Base-by-base conservation (phyloP, 2,329 filamentous ascomycete species). In the Fusarium siculi region DNA sequence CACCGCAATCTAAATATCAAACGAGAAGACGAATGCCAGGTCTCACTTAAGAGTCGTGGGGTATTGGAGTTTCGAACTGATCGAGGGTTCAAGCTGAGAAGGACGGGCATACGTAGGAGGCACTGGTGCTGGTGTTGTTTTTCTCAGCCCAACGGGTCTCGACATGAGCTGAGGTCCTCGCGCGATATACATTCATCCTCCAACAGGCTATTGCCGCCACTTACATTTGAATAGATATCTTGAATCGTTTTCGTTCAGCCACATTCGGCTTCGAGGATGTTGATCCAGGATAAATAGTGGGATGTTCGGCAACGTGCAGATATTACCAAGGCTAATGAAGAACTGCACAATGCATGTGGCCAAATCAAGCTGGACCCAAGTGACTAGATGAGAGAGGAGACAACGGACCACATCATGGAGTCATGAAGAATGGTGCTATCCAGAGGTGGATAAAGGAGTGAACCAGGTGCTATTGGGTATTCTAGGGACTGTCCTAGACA, bases 291-390 rank as follows among this genome's bases (percentile, higher is more conserved):
- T 46, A 44, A 52, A 52, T 34, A 40, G 55, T 58, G 42, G 52
- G 54, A 59, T 58, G 39, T 32, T 58, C 71, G 71, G 71, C 58
- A 74, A 36, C 43, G 43, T 74, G 71, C 71, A 73, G 71, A 49
- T 54, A 73, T 40, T 58, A 68, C 34, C 34, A 63, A 71, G 40
- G 43, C 34, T 52, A 42, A 44, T 47, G 59, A 63, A 34, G 46
- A 74, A 53, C 54, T 43, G 19, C 52, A 52, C 42, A 39, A 73
- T 72, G 71, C 71, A 74, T 52, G 71, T 37, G 47, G 53, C 71
- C 71, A 49, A 59, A 68, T 61, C 50, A 15, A 68, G 50, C 30
- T 55, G 39, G 30, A 32, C 15, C 25, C 21, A 55, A 16, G 36
- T 18, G 34, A 46, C 19, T 37, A 64, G 44, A 54, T 55, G 69